Base-by-base conservation (phyloP, 1,284 basidiomycete genomes). In the Marasmius fiardii region DNA sequence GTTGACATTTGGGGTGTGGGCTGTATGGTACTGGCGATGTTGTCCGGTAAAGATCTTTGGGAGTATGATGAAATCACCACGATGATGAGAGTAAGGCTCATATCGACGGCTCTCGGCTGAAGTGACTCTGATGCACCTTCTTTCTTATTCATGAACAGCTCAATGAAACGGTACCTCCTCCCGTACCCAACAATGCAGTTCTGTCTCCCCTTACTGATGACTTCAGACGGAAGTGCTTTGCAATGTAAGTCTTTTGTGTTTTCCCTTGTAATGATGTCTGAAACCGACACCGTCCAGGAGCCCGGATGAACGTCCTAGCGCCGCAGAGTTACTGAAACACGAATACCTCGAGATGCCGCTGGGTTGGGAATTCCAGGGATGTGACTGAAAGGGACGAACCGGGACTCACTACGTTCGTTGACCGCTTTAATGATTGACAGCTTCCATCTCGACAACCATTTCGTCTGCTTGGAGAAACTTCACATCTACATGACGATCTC, bases 181-280 rank as follows among this genome's bases (percentile, higher is more conserved):
- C 50, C 41, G 14, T 52, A 37, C 50, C 50, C 21, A 35, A 52
- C 18, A 20, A 16, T 20, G 24, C 41, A 8, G 72, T 79, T 5
- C 73, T 98, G 35, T 86, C 88, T 20, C 74, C 81, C 12, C 77
- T 86, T 53, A 94, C 92, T 7, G 81, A 90, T 57, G 90, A 95
- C 67, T 98, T 99, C 70, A 80, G 96, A 61, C 79, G 81, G 62
- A 85, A 86, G 67, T 98, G 96, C 72, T 95, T 99, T 66, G 88
- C 91, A 7, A 88, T 92, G 91, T 92, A 65, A 63, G 88, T 72
- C 2, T 53, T n/a, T 11, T 16, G 20, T 10, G 56, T 49, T 21
- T 50, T 50, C 35, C 21, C 41, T 54, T 20, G 37, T 49, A 35
- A 18, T 52, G 47, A 2, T 51, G 57, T 23, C 26, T 31, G 12